These are phyloP conservation scores for Scopulariopsis brevicaulis DNA, from an alignment of 2,329 filamentous ascomycete species.

Conservation along the genomic window DNA sequence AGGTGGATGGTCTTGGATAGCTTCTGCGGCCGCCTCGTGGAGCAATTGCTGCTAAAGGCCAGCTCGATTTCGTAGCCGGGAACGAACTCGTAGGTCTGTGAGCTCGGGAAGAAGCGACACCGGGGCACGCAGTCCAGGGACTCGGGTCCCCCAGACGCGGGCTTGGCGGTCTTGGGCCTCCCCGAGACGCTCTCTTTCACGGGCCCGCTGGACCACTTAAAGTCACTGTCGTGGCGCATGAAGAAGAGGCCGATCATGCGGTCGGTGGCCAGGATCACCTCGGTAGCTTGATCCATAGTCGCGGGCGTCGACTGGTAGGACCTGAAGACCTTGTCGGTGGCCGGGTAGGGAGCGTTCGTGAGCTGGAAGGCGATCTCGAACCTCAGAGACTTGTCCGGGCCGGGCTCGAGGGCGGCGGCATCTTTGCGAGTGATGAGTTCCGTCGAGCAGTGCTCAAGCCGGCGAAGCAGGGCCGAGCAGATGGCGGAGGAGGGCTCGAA, in stretches of 20 bases:
- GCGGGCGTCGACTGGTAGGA: conserved; percentile 38
- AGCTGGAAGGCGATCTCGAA: conserved; percentile 35
- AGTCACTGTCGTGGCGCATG: conserved; percentile 34
- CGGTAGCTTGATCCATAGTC: conserved; percentile 28
- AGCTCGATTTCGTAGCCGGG: conserved; percentile 39
- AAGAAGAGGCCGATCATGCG: conserved; percentile 39
- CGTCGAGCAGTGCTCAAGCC: conserved; percentile 37
- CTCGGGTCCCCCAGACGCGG: conserved; percentile 28
- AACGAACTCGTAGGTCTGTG: conserved; percentile 30
- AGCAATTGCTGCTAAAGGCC: conserved; percentile 28
- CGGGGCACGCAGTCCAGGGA: conserved; percentile 34
- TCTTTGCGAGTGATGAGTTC: conserved; percentile 44
- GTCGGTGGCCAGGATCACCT: conserved; percentile 35
- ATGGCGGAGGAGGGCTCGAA: conserved; percentile 33
- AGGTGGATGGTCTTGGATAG: conserved; percentile 29
- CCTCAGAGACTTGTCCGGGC: conserved; percentile 28
- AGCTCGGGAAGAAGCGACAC: conserved; percentile 28
- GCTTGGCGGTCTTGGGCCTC: conserved; percentile 25
- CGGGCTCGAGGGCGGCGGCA: conserved; percentile 28
- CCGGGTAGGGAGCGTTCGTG: conserved; percentile 21
- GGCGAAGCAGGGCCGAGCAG: conserved; percentile 34
- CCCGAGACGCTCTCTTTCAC: conserved; percentile 24
- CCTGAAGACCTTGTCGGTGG: conserved; percentile 27
- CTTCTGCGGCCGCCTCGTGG: conserved; percentile 18
- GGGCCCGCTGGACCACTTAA: conserved; percentile 32